phyloP scores from a whole-genome alignment of 495 filamentous ascomycete genomes.

The Rostrohypoxylon terebratum region DNA sequence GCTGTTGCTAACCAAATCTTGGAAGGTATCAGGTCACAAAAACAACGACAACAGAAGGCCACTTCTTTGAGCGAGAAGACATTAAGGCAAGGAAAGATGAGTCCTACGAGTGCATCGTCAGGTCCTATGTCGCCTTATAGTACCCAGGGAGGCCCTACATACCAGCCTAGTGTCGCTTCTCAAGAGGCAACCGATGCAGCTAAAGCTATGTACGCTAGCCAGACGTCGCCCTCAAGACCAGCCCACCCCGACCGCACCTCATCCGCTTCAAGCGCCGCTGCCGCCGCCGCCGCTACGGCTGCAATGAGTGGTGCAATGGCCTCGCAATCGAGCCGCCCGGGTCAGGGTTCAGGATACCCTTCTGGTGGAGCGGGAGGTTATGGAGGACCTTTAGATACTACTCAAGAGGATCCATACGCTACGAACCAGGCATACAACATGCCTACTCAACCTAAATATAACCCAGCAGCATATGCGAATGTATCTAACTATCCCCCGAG shows the following conservation, averaged over 20 bases:
- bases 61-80: slow-evolving; percentile 73
- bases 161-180: slow-evolving; percentile 53
- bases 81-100: slow-evolving; percentile 67
- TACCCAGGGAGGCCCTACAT: slow-evolving; percentile 45
- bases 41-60: slow-evolving; percentile 63
- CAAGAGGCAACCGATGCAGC: slow-evolving; percentile 64
- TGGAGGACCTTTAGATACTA: slow-evolving; percentile 48
- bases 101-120: slow-evolving; percentile 49
- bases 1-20: slow-evolving; percentile 94
- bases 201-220: slow-evolving; percentile 63
- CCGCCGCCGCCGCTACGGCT: slow-evolving; percentile 61
- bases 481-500: slow-evolving; percentile 62
- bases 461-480: slow-evolving; percentile 77
- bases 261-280: slow-evolving; percentile 55
- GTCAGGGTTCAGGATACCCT: slow-evolving; percentile 54
- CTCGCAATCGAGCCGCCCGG: slow-evolving; percentile 43
- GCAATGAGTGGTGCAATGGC: slow-evolving; percentile 56
- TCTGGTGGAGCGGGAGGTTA: slow-evolving; percentile 54
- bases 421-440: slow-evolving; percentile 52
- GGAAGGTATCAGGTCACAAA: slow-evolving; percentile 70
- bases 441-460: slow-evolving; percentile 73
- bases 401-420: slow-evolving; percentile 61
- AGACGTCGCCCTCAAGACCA: slow-evolving; percentile 59
- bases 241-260: slow-evolving; percentile 56
- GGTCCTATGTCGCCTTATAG: slow-evolving; percentile 49